phyloP scores from a whole-genome alignment of 1,284 basidiomycete species.

The Waitea zeae region DNA sequence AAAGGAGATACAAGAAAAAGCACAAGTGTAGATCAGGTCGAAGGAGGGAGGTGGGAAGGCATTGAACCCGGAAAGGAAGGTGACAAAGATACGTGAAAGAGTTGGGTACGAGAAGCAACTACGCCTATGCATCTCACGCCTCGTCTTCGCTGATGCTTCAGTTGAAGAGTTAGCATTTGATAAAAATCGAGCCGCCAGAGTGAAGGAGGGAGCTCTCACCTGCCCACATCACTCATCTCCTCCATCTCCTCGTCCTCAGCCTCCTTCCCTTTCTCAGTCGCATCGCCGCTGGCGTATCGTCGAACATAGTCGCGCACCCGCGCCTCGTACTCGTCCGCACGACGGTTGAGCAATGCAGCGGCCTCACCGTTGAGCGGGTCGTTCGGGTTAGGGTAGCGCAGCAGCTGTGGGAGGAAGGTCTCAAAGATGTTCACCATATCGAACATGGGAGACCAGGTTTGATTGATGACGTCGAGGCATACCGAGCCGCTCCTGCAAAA shows the following conservation, averaged over 20 bases:
- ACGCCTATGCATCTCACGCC: too few species aligned
- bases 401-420: constrained; percentile 89
- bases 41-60: too few species aligned
- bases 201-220: too few species aligned
- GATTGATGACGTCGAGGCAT: constrained; percentile 93
- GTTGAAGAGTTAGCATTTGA: too few species aligned
- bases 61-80: too few species aligned
- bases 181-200: too few species aligned
- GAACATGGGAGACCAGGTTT: constrained; percentile 99
- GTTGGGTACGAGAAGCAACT: too few species aligned
- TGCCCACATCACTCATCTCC: constrained; percentile 87
- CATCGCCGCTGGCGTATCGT: constrained; percentile 64
- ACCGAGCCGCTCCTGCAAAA: constrained; percentile 74
- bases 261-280: constrained; percentile 27
- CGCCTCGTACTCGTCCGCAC: constrained; percentile 85
- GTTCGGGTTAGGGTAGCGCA: constrained; percentile 95
- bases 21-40: too few species aligned
- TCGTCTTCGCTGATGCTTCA: too few species aligned
- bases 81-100: too few species aligned
- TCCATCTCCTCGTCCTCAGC: constrained; percentile 62
- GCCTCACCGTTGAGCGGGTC: constrained; percentile 98
- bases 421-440: constrained; percentile 99
- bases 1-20: too few species aligned
- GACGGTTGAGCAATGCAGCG: constrained; percentile 90
- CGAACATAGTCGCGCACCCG: constrained; percentile 90